Conservation (phyloP, 176 grass and related monocot species). For the Paspalum notatum region DNA sequence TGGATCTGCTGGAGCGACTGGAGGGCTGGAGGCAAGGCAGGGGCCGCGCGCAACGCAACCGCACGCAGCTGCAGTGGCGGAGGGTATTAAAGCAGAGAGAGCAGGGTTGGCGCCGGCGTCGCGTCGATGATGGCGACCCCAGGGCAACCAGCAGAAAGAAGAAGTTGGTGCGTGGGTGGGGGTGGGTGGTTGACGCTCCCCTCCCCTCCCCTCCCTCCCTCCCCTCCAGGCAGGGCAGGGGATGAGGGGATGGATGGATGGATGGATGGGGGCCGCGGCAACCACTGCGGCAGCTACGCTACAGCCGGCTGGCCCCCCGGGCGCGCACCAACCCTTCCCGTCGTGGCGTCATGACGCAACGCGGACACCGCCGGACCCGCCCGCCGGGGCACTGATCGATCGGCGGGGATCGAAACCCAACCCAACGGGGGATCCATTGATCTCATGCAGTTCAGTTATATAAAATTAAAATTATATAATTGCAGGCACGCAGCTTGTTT, state of each 20-base stretch:
- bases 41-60: too few species aligned
- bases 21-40: too few species aligned
- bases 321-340: neutral
- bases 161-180: constrained; percentile 21
- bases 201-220: too few species aligned
- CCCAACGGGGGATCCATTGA: too few species aligned
- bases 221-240: neutral
- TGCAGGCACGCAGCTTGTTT: too few species aligned
- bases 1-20: too few species aligned
- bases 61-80: neutral
- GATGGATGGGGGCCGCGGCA: neutral
- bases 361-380: too few species aligned
- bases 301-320: neutral
- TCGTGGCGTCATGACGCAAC: too few species aligned
- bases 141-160: constrained; percentile 6
- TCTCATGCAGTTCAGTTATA: too few species aligned
- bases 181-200: constrained; percentile 26
- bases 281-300: constrained; percentile 1
- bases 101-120: neutral
- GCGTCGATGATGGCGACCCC: constrained; percentile 31
- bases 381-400: too few species aligned
- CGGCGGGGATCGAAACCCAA: too few species aligned
- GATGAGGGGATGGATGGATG: neutral
- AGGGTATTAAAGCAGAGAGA: constrained; percentile 34
- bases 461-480: too few species aligned